Base-by-base conservation (phyloP, 2,329 filamentous ascomycete species). In the Paramyrothecium sp. region DNA sequence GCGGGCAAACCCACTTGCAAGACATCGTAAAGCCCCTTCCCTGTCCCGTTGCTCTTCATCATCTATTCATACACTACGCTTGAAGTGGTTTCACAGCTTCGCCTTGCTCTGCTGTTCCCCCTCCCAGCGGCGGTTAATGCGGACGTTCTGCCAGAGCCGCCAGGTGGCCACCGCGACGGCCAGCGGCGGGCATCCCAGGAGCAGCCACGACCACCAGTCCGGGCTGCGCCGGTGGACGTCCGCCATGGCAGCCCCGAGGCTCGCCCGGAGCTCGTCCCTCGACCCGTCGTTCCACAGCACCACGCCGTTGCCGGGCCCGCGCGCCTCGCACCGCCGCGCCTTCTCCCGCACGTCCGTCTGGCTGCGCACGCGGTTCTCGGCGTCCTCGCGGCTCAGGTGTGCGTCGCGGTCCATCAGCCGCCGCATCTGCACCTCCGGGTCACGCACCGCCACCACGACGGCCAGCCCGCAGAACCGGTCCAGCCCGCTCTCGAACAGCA, bases 251-350 rank as follows among this genome's bases (percentile, higher is more conserved):
- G 76, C 78, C 54, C 81, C 80, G 12, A 98, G 77, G 71, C 91
- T 86, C 53, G 69, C 73, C 73, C 84, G 82, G 68, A 99, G 72
- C 60, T 92, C 85, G 38, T 86, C 87, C 67, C 81, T 87, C 51
- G 85, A 86, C 2, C 85, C 85, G 75, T 98, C 94, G 75, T 99
- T 99, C 91, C 91, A 95, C 22, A 99, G 82, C 34, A 97, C 91
- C 3, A 92, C 82, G 0, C 93, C 94, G 51, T 81, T 82, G 7
- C 85, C 86, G 49, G 74, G 71, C 54, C 80, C 84, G 50, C 92
- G 79, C 51, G 83, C 86, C 73, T 89, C 80, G 59, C 88, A 91
- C 70, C 91, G 80, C 70, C 83, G 81, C 19, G 91, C 93, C 81
- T 98, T 98, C 65, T 90, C 85, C 62, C 86, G 80, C 59, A 97